These are phyloP conservation scores for Steccherinum ochraceum DNA, from an alignment of 768 basidiomycete genomes.

Conservation along the genomic window DNA sequence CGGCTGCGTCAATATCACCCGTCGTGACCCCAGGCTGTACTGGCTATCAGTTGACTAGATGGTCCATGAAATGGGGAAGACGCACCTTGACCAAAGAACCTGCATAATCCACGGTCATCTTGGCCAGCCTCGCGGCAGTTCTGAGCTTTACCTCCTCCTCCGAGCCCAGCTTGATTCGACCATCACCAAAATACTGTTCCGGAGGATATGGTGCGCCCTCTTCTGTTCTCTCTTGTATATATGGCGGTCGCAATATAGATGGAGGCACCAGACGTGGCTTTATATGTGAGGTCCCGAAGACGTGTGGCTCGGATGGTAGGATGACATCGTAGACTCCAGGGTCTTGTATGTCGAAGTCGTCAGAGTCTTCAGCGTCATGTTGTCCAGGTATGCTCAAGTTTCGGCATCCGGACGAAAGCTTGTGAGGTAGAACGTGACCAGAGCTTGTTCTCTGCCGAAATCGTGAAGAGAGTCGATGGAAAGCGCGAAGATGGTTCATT, in stretches of 20 bases:
- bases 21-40: slow-evolving; percentile 70
- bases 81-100: slow-evolving; percentile 17
- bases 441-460: no score
- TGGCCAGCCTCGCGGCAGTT: slow-evolving; percentile 17
- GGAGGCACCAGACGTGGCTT: slow-evolving; percentile 48
- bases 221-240: slow-evolving; percentile 29
- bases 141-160: slow-evolving; percentile 12
- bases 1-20: slow-evolving; percentile 58
- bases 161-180: slow-evolving; percentile 7
- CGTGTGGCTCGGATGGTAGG: neutral
- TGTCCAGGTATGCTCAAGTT: no score
- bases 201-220: neutral
- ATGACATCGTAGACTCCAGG: neutral
- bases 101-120: slow-evolving; percentile 15
- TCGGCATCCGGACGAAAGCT: no score
- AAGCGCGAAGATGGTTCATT: no score
- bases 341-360: neutral
- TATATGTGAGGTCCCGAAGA: neutral
- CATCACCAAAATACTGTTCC: neutral
- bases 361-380: neutral
- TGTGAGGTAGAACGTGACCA: no score
- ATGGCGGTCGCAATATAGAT: slow-evolving; percentile 49
- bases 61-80: neutral
- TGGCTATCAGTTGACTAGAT: no score
- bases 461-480: no score